Evolutionary conservation across 768 basidiomycete genomes (phyloP).

Genomic region (Holtermanniella nyarrowii): DNA sequence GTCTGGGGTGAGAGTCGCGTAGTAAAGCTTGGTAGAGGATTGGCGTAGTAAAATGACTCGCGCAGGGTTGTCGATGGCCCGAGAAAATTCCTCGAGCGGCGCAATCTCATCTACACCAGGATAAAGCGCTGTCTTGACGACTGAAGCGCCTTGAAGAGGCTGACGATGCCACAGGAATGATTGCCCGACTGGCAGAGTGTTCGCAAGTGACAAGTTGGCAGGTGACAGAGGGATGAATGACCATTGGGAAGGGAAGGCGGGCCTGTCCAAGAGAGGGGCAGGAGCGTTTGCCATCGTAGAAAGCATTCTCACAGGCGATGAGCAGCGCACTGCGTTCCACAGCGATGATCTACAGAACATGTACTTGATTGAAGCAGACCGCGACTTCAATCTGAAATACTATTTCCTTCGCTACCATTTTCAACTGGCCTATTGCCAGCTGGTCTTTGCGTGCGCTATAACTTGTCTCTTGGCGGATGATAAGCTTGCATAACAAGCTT

Average conservation of each 20-base stretch:
- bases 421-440: too few relatives aligned
- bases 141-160: slow-evolving; percentile 3
- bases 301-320: background rate
- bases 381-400: too few relatives aligned
- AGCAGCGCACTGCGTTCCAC: background rate
- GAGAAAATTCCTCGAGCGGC: slow-evolving; percentile 35
- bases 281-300: background rate
- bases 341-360: background rate
- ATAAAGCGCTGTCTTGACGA: background rate
- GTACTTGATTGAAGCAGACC: too few relatives aligned
- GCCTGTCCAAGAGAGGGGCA: slow-evolving; percentile 3
- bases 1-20: slow-evolving; percentile 24
- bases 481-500: too few relatives aligned
- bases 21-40: slow-evolving; percentile 21
- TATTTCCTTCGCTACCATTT: too few relatives aligned
- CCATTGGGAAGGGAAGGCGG: slow-evolving; percentile 34
- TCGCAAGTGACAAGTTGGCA: slow-evolving; percentile 29
- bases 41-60: slow-evolving; percentile 39
- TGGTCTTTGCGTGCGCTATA: too few relatives aligned
- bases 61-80: slow-evolving; percentile 30
- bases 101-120: background rate
- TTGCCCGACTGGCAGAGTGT: slow-evolving; percentile 39
- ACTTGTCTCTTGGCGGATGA: too few relatives aligned
- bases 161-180: slow-evolving; percentile 37
- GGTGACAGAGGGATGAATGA: slow-evolving; percentile 12